These are phyloP conservation scores for Symbiodinium pilosum DNA, from an alignment of 73 alveolate genomes.

Conservation along the genomic window DNA sequence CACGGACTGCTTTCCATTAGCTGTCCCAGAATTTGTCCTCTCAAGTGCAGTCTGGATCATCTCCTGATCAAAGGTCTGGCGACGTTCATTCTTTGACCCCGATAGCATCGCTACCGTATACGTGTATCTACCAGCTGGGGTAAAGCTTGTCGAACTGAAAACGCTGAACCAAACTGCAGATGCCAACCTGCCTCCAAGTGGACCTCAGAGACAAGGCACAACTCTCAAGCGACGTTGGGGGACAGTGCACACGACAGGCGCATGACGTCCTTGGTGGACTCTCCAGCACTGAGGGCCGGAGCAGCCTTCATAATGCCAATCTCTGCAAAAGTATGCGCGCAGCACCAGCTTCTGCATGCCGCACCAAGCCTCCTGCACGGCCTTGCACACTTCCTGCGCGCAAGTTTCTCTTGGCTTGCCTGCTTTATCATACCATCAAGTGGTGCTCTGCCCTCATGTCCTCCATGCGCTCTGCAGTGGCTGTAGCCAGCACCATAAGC, in stretches of 20 bases:
- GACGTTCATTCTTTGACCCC: too few species aligned
- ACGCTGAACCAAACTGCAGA: not conserved
- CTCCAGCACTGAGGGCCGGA: not conserved
- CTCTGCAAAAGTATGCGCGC: too few species aligned
- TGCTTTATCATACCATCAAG: too few species aligned
- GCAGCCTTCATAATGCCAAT: not conserved
- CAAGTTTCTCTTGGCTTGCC: too few species aligned
- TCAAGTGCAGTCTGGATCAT: conserved; percentile 85
- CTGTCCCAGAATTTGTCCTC: conserved; percentile 9
- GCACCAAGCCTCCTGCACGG: not conserved
- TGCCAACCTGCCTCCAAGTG: not conserved
- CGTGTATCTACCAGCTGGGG: too few species aligned
- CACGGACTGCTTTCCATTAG: too few species aligned
- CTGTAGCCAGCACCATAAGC: not conserved
- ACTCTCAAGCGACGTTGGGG: not conserved
- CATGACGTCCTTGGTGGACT: not conserved
- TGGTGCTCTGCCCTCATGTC: not conserved
- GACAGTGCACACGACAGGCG: too few species aligned
- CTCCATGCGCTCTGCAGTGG: not conserved
- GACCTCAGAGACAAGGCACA: not conserved
- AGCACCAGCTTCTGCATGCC: too few species aligned
- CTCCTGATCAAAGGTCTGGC: conserved; percentile 17
- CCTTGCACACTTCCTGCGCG: not conserved
- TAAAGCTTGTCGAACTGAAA: too few species aligned
- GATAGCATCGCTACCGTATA: too few species aligned